These are phyloP conservation scores for Kalaharituber pfeilii DNA, from an alignment of 2,329 filamentous ascomycete species.

Conservation along the genomic window DNA sequence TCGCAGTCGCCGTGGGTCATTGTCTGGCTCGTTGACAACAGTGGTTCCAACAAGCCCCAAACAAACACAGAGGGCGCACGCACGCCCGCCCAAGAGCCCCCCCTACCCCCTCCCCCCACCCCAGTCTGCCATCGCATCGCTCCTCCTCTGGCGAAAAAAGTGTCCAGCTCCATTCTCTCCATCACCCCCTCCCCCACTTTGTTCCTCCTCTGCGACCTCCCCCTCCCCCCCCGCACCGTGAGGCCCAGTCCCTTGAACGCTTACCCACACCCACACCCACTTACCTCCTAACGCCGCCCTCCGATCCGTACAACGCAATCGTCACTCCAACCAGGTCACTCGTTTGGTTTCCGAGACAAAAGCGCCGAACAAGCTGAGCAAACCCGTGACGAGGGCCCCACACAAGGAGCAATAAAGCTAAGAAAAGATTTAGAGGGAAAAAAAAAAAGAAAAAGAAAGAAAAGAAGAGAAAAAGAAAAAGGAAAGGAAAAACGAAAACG, in stretches of 20 bases:
- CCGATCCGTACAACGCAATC: conserved; percentile 7
- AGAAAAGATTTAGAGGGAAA: neutral
- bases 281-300: neutral
- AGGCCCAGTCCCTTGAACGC: neutral
- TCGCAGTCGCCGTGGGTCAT: too few relatives aligned
- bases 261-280: neutral
- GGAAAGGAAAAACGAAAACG: neutral
- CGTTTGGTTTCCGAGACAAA: conserved; percentile 5
- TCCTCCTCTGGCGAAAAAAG: neutral
- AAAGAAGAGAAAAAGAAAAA: neutral
- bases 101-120: neutral
- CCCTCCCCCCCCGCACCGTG: neutral
- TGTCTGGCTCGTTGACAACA: too few relatives aligned
- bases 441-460: neutral
- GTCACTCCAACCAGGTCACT: conserved; percentile 3
- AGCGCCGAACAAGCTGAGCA: conserved; percentile 1
- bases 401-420: neutral
- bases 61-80: too few relatives aligned
- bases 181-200: conserved; percentile 1
- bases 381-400: neutral
- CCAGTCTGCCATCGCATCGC: conserved; percentile 1
- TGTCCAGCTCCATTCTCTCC: conserved; percentile 5
- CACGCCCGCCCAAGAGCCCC: neutral
- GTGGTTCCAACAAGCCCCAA: too few relatives aligned
- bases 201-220: neutral